Base-by-base conservation (phyloP, 768 basidiomycete genomes). In the Termitomyces sp. region DNA sequence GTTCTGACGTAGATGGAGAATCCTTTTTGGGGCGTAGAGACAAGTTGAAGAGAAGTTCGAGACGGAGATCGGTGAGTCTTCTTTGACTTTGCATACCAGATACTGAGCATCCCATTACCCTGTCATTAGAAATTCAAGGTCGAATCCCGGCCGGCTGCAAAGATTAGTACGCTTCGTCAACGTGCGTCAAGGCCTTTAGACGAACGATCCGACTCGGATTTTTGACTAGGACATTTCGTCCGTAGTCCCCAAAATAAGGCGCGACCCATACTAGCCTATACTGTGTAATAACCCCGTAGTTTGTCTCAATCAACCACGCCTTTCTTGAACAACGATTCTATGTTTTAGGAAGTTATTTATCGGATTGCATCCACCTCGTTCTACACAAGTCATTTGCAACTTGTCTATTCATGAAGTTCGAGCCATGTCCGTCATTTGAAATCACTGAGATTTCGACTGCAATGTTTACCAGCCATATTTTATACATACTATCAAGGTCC, bases 171-270 rank as follows among this genome's bases (percentile, higher is more conserved):
- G 38, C 66, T 83, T 30, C 77, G 79, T 53, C 73, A 78, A 52
- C 80, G 82, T 40, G 73, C 73, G 18, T 81, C 81, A 52, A 75
- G 75, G 63, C 64, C 70, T 46, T 66, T 68, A 53, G 70, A 75
- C 20, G 62, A 64, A 44, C 57, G 61, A 20, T 68, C 71, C 18
- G 72, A 73, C 35, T 71, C 67, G 30, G 72, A 70, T 26, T 53
- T 42, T 20, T 57, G 56, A 57, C 7, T 40, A 35, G 33, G 6
- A 32, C 28, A 44, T 45, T 2, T 18, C 3, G 14, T 32, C 20
- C n/a, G 5, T 8, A 49, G 32, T 32, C 33, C n/a, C 35, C 13
- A 22, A 42, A 32, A 22, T 48, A 26, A 30, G 45, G 48, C 24
- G 35, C n/a, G 22, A 36, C 46, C 13, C 33, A 44, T 50, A n/a